Evolutionary conservation across 129 eudicot species (phyloP).

Genomic region (Heracleum sosnowskyi): DNA sequence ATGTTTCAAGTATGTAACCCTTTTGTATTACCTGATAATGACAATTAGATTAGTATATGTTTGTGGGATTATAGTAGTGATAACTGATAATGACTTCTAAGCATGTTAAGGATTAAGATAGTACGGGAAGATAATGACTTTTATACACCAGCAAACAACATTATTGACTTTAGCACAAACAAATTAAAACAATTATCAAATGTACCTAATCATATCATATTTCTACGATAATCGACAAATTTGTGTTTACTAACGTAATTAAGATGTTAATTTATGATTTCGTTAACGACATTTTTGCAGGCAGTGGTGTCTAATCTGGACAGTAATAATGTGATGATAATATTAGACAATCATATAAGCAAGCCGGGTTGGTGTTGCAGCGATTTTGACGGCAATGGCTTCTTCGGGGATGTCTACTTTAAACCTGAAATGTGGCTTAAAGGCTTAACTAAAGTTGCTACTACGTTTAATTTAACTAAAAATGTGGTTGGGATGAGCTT

Average conservation of each 20-base stretch:
- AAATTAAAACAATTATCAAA: background rate
- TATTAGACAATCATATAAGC: conserved; percentile 83
- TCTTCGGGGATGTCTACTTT: conserved; percentile 88
- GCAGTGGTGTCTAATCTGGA: conserved; percentile 86
- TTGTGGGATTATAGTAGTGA: background rate
- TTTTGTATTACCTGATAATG: background rate
- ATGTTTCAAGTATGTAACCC: no score
- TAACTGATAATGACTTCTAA: background rate
- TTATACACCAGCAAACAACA: background rate
- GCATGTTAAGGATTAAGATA: background rate
- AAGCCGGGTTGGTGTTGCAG: conserved; percentile 98
- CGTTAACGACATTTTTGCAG: conserved; percentile 21
- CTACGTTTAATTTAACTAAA: conserved; percentile 42
- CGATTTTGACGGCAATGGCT: conserved; percentile 73
- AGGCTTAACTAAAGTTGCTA: conserved; percentile 72
- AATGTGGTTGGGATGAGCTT: conserved; percentile 85
- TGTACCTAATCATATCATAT: background rate
- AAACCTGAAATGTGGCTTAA: conserved; percentile 62
- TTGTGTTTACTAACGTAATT: background rate
- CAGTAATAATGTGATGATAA: conserved; percentile 71
- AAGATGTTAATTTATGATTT: background rate
- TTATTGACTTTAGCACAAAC: background rate
- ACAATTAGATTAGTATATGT: background rate
- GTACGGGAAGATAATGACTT: background rate
- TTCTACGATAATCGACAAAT: background rate